phyloP scores from a whole-genome alignment of 768 basidiomycete genomes.

The Leccinellum albellum region DNA sequence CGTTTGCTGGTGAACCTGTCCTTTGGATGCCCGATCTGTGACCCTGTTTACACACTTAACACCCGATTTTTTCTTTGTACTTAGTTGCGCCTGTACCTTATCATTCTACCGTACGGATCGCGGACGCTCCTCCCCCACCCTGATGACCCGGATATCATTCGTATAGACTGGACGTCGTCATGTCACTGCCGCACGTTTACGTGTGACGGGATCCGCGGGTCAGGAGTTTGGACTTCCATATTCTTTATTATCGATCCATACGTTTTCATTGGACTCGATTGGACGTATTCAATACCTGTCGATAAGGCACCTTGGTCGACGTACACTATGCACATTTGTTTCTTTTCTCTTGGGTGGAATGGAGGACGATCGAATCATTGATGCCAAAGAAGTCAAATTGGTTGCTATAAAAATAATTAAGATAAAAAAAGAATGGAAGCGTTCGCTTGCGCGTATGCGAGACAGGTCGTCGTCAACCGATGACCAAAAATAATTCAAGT shows the following conservation, averaged over 20 bases:
- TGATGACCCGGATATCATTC: neutral
- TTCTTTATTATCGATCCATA: neutral
- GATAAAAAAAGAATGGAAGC: neutral
- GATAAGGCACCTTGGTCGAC: neutral
- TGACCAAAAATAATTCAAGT: neutral
- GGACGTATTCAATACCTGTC: neutral
- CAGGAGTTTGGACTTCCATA: neutral
- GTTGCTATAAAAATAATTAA: neutral
- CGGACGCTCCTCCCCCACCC: neutral
- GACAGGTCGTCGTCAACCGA: neutral
- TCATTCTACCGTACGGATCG: constrained; percentile 4
- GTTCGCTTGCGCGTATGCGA: neutral
- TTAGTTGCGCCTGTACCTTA: constrained; percentile 21
- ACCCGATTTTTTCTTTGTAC: constrained; percentile 9
- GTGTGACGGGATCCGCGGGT: neutral
- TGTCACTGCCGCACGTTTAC: neutral
- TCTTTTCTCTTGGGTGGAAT: neutral
- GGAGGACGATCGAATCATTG: neutral
- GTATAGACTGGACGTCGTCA: neutral
- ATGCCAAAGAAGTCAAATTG: neutral
- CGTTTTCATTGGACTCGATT: neutral
- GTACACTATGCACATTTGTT: neutral
- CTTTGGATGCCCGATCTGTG: constrained; percentile 7
- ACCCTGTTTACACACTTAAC: neutral
- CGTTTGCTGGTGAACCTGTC: neutral